phyloP scores from a whole-genome alignment of 345 rosid species.

The Dipteronia sinensis region DNA sequence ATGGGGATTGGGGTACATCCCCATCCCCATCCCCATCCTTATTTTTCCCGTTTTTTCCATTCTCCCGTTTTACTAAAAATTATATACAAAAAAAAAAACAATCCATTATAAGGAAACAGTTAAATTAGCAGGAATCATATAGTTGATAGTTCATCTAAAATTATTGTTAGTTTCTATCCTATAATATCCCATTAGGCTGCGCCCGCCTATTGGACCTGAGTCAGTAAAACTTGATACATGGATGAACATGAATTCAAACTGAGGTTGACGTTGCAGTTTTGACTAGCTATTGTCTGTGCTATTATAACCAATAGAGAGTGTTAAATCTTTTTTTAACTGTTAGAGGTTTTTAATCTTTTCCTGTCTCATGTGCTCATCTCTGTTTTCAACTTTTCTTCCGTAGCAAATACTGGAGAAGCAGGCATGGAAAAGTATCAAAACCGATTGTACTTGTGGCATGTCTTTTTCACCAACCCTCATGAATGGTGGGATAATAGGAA shows the following conservation, averaged over 20 bases:
- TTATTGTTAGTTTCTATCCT: not conserved
- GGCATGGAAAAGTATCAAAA: conserved; percentile 27
- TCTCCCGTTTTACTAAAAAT: too few relatives aligned
- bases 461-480: conserved; percentile 61
- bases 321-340: not conserved
- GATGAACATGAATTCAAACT: not conserved
- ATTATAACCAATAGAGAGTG: not conserved
- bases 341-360: not conserved
- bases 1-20: too few relatives aligned
- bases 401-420: conserved; percentile 35
- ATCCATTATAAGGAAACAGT: not conserved
- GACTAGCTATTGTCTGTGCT: not conserved
- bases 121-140: not conserved
- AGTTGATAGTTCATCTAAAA: not conserved
- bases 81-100: too few relatives aligned
- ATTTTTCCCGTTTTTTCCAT: too few relatives aligned
- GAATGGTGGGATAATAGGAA: conserved; percentile 89
- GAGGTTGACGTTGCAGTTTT: not conserved
- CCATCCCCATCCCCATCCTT: too few relatives aligned
- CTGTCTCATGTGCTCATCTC: not conserved
- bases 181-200: not conserved
- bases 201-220: not conserved
- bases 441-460: conserved; percentile 67
- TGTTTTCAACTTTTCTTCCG: conserved; percentile 4
- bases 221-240: not conserved